A percentile compares a stretch with the other conserved stretches of the same genome.
Evolutionary conservation across 129 eudicot species (phyloP).

Genomic region (Calendula officinalis): DNA sequence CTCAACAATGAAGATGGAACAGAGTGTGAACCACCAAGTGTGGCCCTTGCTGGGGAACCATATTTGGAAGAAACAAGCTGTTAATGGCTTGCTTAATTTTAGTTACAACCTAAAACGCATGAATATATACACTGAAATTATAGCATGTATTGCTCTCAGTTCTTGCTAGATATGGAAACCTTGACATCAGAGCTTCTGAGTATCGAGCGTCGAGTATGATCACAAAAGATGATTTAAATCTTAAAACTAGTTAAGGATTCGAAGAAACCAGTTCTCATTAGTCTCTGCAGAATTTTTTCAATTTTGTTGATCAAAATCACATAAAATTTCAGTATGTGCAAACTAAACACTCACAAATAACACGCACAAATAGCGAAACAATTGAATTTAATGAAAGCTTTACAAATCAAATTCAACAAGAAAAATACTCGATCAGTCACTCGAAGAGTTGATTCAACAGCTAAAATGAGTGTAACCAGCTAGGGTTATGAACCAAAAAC

Average conservation of each 20-base stretch:
- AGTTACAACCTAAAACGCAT: background rate
- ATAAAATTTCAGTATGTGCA: background rate
- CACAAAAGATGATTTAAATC: background rate
- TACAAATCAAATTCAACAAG: slow-evolving; percentile 1
- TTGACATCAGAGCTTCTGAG: too few relatives aligned
- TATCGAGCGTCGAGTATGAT: too few relatives aligned
- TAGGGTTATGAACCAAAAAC: slow-evolving; percentile 1
- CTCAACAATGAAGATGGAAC: slow-evolving; percentile 20
- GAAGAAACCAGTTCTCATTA: background rate
- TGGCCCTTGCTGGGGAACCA: slow-evolving; percentile 28
- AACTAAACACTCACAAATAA: background rate
- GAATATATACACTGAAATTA: background rate
- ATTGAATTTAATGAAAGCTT: background rate
- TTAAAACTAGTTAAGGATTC: background rate
- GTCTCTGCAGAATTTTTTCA: slow-evolving; percentile 1
- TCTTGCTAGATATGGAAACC: too few relatives aligned
- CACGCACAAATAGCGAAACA: background rate
- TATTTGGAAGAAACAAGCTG: slow-evolving; percentile 1
- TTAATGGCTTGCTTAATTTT: background rate
- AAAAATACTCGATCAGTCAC: slow-evolving; percentile 2
- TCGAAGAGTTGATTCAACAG: slow-evolving; percentile 3
- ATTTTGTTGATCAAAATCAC: background rate
- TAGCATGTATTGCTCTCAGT: too few relatives aligned
- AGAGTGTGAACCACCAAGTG: slow-evolving; percentile 13
- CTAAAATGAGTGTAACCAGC: slow-evolving; percentile 9